Base-by-base conservation (phyloP, 2,329 filamentous ascomycete genomes). In the Aspergillus proliferans region DNA sequence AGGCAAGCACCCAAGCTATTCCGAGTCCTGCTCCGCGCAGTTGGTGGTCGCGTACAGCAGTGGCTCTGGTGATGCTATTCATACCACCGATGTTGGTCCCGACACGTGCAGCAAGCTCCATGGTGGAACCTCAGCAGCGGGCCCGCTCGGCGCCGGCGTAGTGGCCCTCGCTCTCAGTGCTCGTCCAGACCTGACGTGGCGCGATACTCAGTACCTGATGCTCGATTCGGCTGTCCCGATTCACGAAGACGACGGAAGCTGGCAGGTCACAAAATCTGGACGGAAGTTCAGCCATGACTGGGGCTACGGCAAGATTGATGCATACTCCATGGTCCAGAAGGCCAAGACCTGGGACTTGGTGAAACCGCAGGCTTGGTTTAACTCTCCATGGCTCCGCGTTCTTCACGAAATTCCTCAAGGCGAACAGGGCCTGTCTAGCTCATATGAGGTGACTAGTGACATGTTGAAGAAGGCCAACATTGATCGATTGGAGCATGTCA, bases 21-120 rank as follows among this genome's bases (percentile, higher is more conserved):
- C 92, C 0, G 93, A 98, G 70, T 86, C 88, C 54, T 98, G 93
- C 73, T 96, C 92, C 3, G 93, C 93, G 19, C 88, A 95, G 66
- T 76, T 98, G 43, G 91, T 96, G 2, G 93, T 98, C 8, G 95
- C 93, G 0, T 98, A 97, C 70, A 96, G 91, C 65, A 96, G 90
- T 69, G 93, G 93, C 49, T 84, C 83, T 56, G 83, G 83, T 43
- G 90, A 95, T 70, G 82, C 87, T 10, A 98, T 98, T 61, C 91
- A 96, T 71, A 98, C 93, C 0, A 98, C 93, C 1, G 93, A 98
- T 61, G 90, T 98, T 22, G 93, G 93, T 46, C 71, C 78, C 30
- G 86, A 94, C 66, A 75, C 78, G 49, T 98, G 93, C 71, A 90
- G 86, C 57, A 78, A 74, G 52, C 76, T 77, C n/a, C 93, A 98